Base-by-base conservation (phyloP, 2,329 filamentous ascomycete genomes). In the Cladosporium sp. region DNA sequence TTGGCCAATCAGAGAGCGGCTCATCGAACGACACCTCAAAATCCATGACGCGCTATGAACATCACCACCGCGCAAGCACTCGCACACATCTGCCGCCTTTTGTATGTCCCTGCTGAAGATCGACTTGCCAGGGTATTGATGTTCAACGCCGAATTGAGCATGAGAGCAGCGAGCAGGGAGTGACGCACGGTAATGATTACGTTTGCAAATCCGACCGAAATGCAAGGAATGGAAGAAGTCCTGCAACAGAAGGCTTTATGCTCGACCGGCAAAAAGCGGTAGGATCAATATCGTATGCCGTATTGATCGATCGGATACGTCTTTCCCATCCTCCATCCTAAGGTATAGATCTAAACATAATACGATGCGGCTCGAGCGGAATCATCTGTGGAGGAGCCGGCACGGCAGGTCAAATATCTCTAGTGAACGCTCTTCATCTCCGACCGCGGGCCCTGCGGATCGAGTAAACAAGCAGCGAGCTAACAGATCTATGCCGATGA, bases 361-460 rank as follows among this genome's bases (percentile, higher is more conserved):
- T 27, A 27, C 22, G 22, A 27, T 48, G 45, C 45, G 45, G 45
- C 27, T 48, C 24, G 17, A 20, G 29, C 37, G 45, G 45, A 41
- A n/a, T n/a, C n/a, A n/a, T n/a, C n/a, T n/a, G n/a, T n/a, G n/a
- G n/a, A n/a, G n/a, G n/a, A n/a, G n/a, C n/a, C n/a, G 22, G 22
- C 9, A 27, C 22, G 4, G 22, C 22, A 5, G 9, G 41, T 37
- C 34, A 45, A 38, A 45, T 24, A n/a, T n/a, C n/a, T n/a, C n/a
- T n/a, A n/a, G n/a, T n/a, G n/a, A n/a, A n/a, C n/a, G n/a, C 24
- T 27, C 29, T 48, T 27, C 37, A 41, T 48, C 27, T 47, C 44
- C 44, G 36, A 47, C 39, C 24, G 17, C 45, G 45, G 37, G 27
- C 32, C 45, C 39, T 36, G 17, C 45, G 45, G 37, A 24, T 41